phyloP scores from a whole-genome alignment of 352 stramenopile species.

The Pythium oligandrum region DNA sequence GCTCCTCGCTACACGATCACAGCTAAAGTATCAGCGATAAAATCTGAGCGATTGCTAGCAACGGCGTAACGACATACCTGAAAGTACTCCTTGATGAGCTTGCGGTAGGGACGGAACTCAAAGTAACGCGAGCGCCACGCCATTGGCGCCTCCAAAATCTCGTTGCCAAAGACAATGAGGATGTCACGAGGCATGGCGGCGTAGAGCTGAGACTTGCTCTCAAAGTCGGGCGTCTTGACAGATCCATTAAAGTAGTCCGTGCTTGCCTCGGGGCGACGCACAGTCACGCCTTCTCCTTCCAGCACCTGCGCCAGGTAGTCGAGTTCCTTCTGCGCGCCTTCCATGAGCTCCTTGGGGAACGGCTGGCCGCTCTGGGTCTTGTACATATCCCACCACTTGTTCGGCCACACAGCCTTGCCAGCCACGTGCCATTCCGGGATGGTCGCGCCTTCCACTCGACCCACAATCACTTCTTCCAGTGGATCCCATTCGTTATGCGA shows the following conservation, averaged over 20 bases:
- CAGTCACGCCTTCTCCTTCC: conserved; percentile 75
- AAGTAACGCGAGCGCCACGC: conserved; percentile 89
- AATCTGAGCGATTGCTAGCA: too few species aligned
- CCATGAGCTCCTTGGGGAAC: conserved; percentile 78
- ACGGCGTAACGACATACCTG: conserved; percentile 21
- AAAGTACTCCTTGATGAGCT: conserved; percentile 90
- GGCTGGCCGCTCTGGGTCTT: conserved; percentile 73
- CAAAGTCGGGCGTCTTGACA: conserved; percentile 85
- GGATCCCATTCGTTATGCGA: conserved; percentile 91
- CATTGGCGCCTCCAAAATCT: conserved; percentile 89
- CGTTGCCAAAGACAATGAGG: conserved; percentile 87
- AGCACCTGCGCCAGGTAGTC: conserved; percentile 86
- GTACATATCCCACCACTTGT: conserved; percentile 90
- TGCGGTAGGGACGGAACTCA: conserved; percentile 86
- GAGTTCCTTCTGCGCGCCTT: conserved; percentile 70
- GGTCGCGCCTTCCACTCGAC: conserved; percentile 79
- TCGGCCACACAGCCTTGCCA: conserved; percentile 87
- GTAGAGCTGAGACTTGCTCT: conserved; percentile 80
- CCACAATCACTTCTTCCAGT: conserved; percentile 90
- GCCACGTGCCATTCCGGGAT: conserved; percentile 90
- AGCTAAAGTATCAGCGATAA: too few species aligned
- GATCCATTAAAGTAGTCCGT: conserved; percentile 62
- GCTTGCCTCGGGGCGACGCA: conserved; percentile 72
- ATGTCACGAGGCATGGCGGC: conserved; percentile 87
- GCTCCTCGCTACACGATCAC: conserved; percentile 45